Evolutionary conservation across 2,329 filamentous ascomycete genomes (phyloP), one percentile per base, ranked within the genome.

Genomic region (Cladophialophora carrionii): DNA sequence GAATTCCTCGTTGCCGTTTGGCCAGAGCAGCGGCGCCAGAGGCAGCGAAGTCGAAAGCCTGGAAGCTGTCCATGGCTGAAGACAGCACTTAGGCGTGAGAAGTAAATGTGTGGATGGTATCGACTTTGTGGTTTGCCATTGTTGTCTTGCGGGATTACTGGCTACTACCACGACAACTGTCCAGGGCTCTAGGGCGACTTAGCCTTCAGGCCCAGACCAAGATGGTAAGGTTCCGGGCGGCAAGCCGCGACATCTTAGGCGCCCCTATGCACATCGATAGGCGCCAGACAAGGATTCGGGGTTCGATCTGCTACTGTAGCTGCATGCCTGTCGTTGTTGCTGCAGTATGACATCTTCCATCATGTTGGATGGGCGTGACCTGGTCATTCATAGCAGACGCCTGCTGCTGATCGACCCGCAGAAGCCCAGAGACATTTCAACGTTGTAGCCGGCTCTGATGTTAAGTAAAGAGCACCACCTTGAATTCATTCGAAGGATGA

Each of bases 1-100:
- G 75, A 57, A 72, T 73, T 65, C 67, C 68, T 37, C 57, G 34
- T 49, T 71, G 69, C 26, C 69, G 65, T 51, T 71, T 71, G 22
- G 52, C 22, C 17, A 64, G 59, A 54, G 34, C 34, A 37, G 51
- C 46, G 51, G 32, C 37, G 32, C 22, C 58, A 10, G 12, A 17
- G 20, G 14, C 58, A 14, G 32, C 59, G 2, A 49, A 34, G 3
- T 55, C 37, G 51, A 54, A 61, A 22, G 52, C 59, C 22, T 61
- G 59, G 52, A 61, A 61, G 48, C 59, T 61, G 32, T 61, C 37
- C 59, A 61, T 61, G 20, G 52, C 22, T 32, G 46, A 51, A 41
- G 20, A 10, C 29, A 31, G 22, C 24, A 31, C 29, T 43, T 8
- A n/a, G 1, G 37, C 14, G 26, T 52, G 48, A 52, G 48, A 29